Base-by-base conservation (phyloP, 1,139 yeast species). In the Torulaspora pretoriensis region DNA sequence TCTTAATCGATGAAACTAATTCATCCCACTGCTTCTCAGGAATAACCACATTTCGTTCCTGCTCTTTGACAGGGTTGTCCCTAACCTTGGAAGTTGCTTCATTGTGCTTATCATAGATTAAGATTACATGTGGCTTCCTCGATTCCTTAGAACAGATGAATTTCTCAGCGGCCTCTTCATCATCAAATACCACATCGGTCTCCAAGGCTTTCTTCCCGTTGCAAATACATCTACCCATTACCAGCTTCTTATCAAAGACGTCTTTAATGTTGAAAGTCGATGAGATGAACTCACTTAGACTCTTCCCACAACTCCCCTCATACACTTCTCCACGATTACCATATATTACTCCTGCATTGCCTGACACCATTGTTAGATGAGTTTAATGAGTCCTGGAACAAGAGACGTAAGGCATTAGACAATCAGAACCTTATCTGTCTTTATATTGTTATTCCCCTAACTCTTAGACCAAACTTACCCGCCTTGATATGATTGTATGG, bases 211-310 rank as follows among this genome's bases (percentile, higher is more conserved):
- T 46, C 37, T 46, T 46, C 4, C 49, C 49, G 25, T 46, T 45
- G 31, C 49, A 46, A 10, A 46, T 46, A 16, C 49, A 46, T 23
- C 49, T 44, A 9, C 49, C 49, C 49, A 46, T 46, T n/a, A 46
- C 49, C 27, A 46, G 26, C 29, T 46, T 46, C 9, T 25, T 39
- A 26, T 46, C 24, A 27, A 46, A 46, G 2, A 43, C 49, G 16
- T 46, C 30, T 9, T 40, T 40, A 6, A 46, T 46, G 9, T 27
- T 43, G 31, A 40, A 46, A 10, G 44, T 46, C 5, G 29, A 25
- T 24, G 23, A 17, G 27, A 46, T 38, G 10, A 46, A 46, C 14
- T 43, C 49, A 8, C 38, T 42, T 3, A 46, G 23, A 25, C 38
- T 40, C 9, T 38, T 32, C 12, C 38, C 44, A 8, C 27, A 24